phyloP scores from a whole-genome alignment of 192 early-diverging fungal species.

The Coemansia sp. region DNA sequence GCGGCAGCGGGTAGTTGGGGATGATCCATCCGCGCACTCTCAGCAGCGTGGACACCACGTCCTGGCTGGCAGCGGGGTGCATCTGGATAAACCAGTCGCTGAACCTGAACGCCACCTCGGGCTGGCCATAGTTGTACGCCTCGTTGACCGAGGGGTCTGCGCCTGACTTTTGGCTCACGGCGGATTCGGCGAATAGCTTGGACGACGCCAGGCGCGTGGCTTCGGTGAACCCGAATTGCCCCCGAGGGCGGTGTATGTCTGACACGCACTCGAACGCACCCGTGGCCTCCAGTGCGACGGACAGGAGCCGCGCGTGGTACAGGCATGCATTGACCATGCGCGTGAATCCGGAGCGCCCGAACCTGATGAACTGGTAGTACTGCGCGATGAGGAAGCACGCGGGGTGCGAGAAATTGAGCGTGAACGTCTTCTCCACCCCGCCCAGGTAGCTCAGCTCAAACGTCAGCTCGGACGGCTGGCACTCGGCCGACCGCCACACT shows the following conservation, averaged over 20 bases:
- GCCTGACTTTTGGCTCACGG: slow-evolving; percentile 7
- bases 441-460: slow-evolving; percentile 79
- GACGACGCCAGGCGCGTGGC: slow-evolving; percentile 28
- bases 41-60: slow-evolving; percentile 60
- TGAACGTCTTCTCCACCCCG: slow-evolving; percentile 67
- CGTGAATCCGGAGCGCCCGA: slow-evolving; percentile 66
- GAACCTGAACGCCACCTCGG: slow-evolving; percentile 67
- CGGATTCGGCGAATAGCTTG: slow-evolving; percentile 18
- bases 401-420: slow-evolving; percentile 77
- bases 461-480: slow-evolving; percentile 71
- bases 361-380: slow-evolving; percentile 80
- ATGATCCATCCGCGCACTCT: slow-evolving; percentile 77
- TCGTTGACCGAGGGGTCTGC: slow-evolving; percentile 34
- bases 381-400: slow-evolving; percentile 77
- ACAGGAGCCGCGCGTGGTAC: slow-evolving; percentile 61
- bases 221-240: slow-evolving; percentile 45
- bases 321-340: slow-evolving; percentile 68
- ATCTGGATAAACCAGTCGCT: slow-evolving; percentile 57
- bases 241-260: slow-evolving; percentile 63
- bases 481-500: slow-evolving; percentile 69
- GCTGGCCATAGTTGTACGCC: slow-evolving; percentile 58
- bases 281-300: slow-evolving; percentile 56
- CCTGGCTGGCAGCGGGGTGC: slow-evolving; percentile 62
- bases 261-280: slow-evolving; percentile 67
- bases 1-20: slow-evolving; percentile 73